Base-by-base conservation (phyloP, 306 rosid species). In the Ziziphus jujuba region DNA sequence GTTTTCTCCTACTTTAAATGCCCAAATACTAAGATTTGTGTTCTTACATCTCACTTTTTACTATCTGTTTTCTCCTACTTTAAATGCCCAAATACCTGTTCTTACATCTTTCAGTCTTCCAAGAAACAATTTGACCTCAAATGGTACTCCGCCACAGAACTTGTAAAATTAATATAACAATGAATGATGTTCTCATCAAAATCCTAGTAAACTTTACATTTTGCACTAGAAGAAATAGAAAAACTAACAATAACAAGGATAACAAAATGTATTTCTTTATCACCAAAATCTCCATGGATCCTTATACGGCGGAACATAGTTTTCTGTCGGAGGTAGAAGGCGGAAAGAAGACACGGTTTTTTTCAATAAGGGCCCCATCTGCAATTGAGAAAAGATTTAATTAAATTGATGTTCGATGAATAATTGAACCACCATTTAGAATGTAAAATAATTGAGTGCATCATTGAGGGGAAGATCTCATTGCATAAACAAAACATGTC, bases 211-310 rank as follows among this genome's bases (percentile, higher is more conserved):
- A 47, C 22, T 38, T 14, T 49, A 28, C 25, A 28, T 34, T 4
- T 36, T 19, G 50, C 21, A 17, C 4, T 14, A 13, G 24, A 47
- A 9, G 10, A 33, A 33, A 15, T 6, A 63, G 12, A 63, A 24
- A 38, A 44, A 5, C 20, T 1, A 55, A 15, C 40, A n/a, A 13
- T 23, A 48, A 44, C 31, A 9, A 48, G 25, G 28, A 19, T 10
- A 4, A 33, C 48, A 47, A 33, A 57, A 34, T 20, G 36, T 11
- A 43, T 8, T 45, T 11, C 17, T 36, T 61, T n/a, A 15, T 84
- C 84, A 95, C 99, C 99, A 95, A 87, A 95, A 90, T 81, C 97
- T 85, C 97, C 99, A 95, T 3, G 96, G 99, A 84, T 90, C 99
- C 85, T 88, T 87, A 85, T 38, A 88, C 20, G 99, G 97, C 77